Evolutionary conservation across 2,329 filamentous ascomycete genomes (phyloP), one percentile per base, ranked within the genome.

Genomic region (Diaporthe aspalathi): DNA sequence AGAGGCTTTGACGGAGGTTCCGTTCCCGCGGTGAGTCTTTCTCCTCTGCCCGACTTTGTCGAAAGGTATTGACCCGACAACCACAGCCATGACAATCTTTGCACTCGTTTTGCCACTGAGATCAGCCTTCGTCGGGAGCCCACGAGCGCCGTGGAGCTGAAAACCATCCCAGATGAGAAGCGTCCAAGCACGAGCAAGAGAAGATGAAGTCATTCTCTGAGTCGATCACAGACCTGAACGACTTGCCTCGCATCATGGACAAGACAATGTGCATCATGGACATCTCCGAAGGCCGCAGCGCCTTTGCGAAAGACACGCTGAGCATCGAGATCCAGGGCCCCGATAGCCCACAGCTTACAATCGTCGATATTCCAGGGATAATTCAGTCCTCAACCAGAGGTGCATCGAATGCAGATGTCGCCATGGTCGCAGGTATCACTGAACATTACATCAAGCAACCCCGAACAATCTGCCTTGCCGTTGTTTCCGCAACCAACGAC

Each of bases 81-180:
- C 9, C 7, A 3, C 11, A 35, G 69, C 17, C 54, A 47, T 4
- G 70, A 71, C 47, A 71, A 68, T 2, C 45, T 71, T n/a, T 71
- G 70, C 53, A 71, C 70, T 38, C 63, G 69, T 0, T 71, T 71
- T 8, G 69, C 69, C 4, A 71, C 63, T 0, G 69, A 71, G 35
- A 71, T 68, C 27, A 49, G 69, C 8, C 63, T 67, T 24, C 69
- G 69, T n/a, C 53, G 47, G 24, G 63, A 71, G 17, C 52, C 45
- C 0, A 40, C 22, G 1, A 47, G 3, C 9, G 43, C 35, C 8
- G 27, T 71, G 17, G 45, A 12, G 1, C 1, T 71, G 1, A 49
- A 22, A 6, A 40, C 68, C 45, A 68, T 68, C 5, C 69, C 63
- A n/a, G 69, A 62, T 17, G 8, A 14, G 2, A n/a, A 7, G 0